Base-by-base conservation (phyloP, 2,329 filamentous ascomycete genomes). In the Scedosporium boydii region DNA sequence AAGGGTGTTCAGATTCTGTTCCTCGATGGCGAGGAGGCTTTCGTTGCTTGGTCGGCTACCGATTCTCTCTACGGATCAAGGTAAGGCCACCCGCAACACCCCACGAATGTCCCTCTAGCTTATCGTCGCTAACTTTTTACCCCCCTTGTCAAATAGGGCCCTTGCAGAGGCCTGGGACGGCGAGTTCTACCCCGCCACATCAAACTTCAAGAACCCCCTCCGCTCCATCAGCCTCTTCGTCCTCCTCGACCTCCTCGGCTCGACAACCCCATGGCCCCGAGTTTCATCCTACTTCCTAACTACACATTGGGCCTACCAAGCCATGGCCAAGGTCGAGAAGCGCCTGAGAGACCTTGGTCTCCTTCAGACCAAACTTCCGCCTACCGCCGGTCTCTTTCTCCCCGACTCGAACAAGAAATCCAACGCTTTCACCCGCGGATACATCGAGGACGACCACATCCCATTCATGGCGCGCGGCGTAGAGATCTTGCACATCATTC, bases 11-110 rank as follows among this genome's bases (percentile, higher is more conserved):
- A 98, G 77, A 89, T 99, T 29, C 67, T 99, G 29, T 82, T 99
- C 62, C 76, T 99, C 6, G 95, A 99, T 70, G 95, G 95, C 4
- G 95, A 99, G 76, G 95, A 99, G 74, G 93, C 95, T 0, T 99
- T 96, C 74, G 77, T 84, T 23, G 74, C 74, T 0, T 99, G 95
- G 95, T 89, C 86, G 0, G 83, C 84, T 42, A 83, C 80, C 0
- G 95, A 99, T 73, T 96, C 90, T 4, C 76, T 97, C 4, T 99
- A 99, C 69, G 95, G 95, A 2, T 85, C 93, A 18, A 85, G 91
- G 87, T 89, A 78, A 48, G 78, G 63, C 57, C 57, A 26, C 21
- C 6, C 6, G 6, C 5, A 58, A 12, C 21, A 14, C 38, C 16
- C 16, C 21, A 2, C 10, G 18, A 16, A 29, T 6, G 18, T 7